Percentiles rank a stretch among this genome's conserved stretches.
Conservation (phyloP, 495 filamentous ascomycete species). For the Penicillium maclennaniae region DNA sequence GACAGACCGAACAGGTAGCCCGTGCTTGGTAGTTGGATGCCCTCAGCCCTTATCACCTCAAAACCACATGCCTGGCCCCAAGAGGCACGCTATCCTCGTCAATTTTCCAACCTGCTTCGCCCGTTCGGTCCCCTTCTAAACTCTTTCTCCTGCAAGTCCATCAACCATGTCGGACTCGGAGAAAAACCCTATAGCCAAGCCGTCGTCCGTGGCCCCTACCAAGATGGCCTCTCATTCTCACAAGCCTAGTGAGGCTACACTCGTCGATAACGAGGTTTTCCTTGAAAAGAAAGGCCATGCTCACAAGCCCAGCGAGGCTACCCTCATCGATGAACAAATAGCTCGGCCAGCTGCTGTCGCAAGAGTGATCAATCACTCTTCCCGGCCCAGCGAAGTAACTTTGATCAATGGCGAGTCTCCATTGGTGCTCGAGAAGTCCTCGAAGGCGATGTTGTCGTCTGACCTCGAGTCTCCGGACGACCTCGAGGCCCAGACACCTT, state of each 20-base stretch:
- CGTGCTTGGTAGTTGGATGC: background rate
- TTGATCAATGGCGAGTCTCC: constrained; percentile 18
- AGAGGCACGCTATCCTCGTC: constrained; percentile 6
- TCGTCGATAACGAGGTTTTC: background rate
- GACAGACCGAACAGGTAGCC: background rate
- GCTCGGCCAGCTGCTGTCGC: background rate
- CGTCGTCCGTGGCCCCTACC: constrained; percentile 19
- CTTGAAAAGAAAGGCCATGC: no score
- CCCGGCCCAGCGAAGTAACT: constrained; percentile 20
- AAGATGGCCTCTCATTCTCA: constrained; percentile 9
- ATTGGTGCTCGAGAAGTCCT: constrained; percentile 16
- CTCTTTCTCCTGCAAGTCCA: background rate
- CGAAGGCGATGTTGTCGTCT: constrained; percentile 24
- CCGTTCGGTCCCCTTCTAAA: constrained; percentile 22
- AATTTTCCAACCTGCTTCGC: constrained; percentile 15
- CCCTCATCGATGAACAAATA: background rate
- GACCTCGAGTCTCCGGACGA: constrained; percentile 17
- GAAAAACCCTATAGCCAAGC: constrained; percentile 18
- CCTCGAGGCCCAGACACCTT: constrained; percentile 37
- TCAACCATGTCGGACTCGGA: constrained; percentile 28
- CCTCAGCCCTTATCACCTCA: background rate
- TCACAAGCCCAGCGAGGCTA: background rate
- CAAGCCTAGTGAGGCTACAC: background rate
- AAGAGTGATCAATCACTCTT: constrained; percentile 10
- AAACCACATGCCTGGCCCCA: background rate